Base-by-base conservation (phyloP, 2,329 filamentous ascomycete species). In the Phaeosphaeria sp. region DNA sequence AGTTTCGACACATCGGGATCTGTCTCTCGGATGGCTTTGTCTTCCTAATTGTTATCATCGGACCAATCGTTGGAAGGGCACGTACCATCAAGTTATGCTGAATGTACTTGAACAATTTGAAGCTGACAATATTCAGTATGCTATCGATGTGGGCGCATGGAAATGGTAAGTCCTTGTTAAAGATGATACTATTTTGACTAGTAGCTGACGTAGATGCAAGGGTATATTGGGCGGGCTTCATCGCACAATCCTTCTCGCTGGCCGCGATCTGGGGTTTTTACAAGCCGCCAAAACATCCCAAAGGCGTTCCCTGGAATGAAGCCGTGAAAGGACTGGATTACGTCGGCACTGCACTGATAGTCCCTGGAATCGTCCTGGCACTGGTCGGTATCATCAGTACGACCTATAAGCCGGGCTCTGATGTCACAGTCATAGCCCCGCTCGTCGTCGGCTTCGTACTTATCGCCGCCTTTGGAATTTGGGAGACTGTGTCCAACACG, bases 1-100 rank as follows among this genome's bases (percentile, higher is more conserved):
- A 55, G 17, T 59, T 55, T 25, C 52, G 52, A 30, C 56, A 59
- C 10, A 59, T 59, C 15, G 56, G 56, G 20, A 55, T 59, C 6
- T 59, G 56, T 22, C 69, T 83, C 46, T 79, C 80, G 3, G 69
- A 71, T 55, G 67, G 63, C 1, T 70, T 67, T 10, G 78, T 81
- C n/a, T 80, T 80, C 49, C 64, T 84, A 39, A 78, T 79, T 6
- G 81, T 83, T 6, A 77, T 83, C 27, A 75, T 83, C 13, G 80
- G 76, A 0, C 81, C 82, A 2, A 79, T 83, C 15, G 80, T 80
- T 11, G 81, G 78, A 25, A 72, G 81, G 21, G 82, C 60, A 55
- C 48, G 62, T 21, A 9, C 11, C 7, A 7, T 13, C 6, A 13
- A 7, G 30, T 15, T 11, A 13, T 3, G 13, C 13, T 3, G 9